A percentile compares a stretch with the other conserved stretches of the same genome.
phyloP scores from a whole-genome alignment of 257 asterid genomes.

The Solanum phureja region DNA sequence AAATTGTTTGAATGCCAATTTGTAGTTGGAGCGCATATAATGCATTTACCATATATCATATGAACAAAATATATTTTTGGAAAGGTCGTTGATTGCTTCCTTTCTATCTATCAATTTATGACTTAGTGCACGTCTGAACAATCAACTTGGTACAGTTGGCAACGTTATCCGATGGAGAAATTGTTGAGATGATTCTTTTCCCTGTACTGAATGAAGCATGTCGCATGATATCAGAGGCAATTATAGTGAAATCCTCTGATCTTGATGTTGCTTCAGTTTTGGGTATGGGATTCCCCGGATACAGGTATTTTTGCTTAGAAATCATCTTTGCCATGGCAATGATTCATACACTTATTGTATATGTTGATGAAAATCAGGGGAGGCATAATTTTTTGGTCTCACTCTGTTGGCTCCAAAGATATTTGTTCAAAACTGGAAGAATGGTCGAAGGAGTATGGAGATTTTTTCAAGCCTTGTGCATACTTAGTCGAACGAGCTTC shows the following conservation, averaged over 20 bases:
- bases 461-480: slow-evolving; percentile 80
- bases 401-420: slow-evolving; percentile 68
- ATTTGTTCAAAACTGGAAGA: slow-evolving; percentile 74
- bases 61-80: neutral
- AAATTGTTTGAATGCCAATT: neutral
- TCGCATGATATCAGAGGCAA: slow-evolving; percentile 83
- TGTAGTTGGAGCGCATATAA: neutral
- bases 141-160: slow-evolving; percentile 36
- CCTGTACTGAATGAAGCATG: slow-evolving; percentile 98
- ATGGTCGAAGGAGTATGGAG: slow-evolving; percentile 67
- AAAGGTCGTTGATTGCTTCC: neutral
- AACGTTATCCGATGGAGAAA: slow-evolving; percentile 63
- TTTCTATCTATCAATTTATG: neutral
- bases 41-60: neutral
- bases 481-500: slow-evolving; percentile 82
- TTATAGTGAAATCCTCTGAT: slow-evolving; percentile 84
- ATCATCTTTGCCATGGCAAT: neutral
- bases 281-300: slow-evolving; percentile 99
- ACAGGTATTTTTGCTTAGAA: slow-evolving; percentile 33
- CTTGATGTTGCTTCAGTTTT: slow-evolving; percentile 82
- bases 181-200: slow-evolving; percentile 91
- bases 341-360: neutral
- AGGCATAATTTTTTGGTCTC: slow-evolving; percentile 91
- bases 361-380: slow-evolving; percentile 40
- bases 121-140: neutral